Conservation (phyloP, 2,329 filamentous ascomycete genomes). For the Aspergillus pseudoglaucus region DNA sequence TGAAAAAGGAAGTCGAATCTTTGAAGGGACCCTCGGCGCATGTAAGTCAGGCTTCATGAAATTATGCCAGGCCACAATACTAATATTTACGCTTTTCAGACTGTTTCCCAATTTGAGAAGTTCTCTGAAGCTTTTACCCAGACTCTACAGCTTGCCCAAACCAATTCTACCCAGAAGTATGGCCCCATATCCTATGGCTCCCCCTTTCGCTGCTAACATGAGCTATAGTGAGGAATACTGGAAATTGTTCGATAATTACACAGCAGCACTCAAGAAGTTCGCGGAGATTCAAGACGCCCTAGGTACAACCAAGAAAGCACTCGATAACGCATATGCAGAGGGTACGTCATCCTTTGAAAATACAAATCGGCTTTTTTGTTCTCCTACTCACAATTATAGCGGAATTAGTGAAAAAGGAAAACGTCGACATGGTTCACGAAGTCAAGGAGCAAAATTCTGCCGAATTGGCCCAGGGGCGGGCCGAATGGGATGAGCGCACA, state of each 20-base stretch:
- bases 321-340: slow-evolving; percentile 31
- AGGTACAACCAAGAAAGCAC: slow-evolving; percentile 28
- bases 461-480: slow-evolving; percentile 29
- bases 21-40: slow-evolving; percentile 19
- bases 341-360: slow-evolving; percentile 19
- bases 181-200: not conserved
- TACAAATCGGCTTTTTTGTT: not conserved
- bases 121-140: slow-evolving; percentile 29
- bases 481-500: slow-evolving; percentile 27
- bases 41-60: slow-evolving; percentile 8
- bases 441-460: slow-evolving; percentile 29
- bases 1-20: slow-evolving; percentile 31
- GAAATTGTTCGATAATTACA: slow-evolving; percentile 36
- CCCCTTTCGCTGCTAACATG: slow-evolving; percentile 10
- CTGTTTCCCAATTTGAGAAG: slow-evolving; percentile 21
- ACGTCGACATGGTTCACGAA: slow-evolving; percentile 31
- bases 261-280: slow-evolving; percentile 30
- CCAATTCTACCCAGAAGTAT: slow-evolving; percentile 33
- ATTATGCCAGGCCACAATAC: not conserved
- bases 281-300: slow-evolving; percentile 32
- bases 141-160: slow-evolving; percentile 26
- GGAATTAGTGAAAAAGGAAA: slow-evolving; percentile 31
- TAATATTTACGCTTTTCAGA: slow-evolving; percentile 15
- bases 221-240: slow-evolving; percentile 32
- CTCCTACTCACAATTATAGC: slow-evolving; percentile 23